Evolutionary conservation across 495 filamentous ascomycete genomes (phyloP), one percentile per base, ranked within the genome.

Genomic region (Hapsidospora chrysogenum): DNA sequence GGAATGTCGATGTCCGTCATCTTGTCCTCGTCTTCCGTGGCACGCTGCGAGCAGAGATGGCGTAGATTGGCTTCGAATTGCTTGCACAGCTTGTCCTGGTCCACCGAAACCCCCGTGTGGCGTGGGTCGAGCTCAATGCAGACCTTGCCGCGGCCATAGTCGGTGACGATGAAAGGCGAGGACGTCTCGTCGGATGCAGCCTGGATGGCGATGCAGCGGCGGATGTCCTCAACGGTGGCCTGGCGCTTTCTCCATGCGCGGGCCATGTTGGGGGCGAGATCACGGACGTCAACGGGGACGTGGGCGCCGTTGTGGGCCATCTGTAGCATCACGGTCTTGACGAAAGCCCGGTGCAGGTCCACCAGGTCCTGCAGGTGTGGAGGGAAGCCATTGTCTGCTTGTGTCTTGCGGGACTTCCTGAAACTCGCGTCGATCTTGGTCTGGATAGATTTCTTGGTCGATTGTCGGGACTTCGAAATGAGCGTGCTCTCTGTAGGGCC

Each of bases 261-360:
- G 4, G 68, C 61, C 29, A 78, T 55, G 37, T 63, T 59, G 3
- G 66, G 62, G 25, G 57, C 64, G 5, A 82, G 52, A 2, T 46
- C 50, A n/a, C 60, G 59, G 19, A 80, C 43, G 46, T 80, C 72
- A 25, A 63, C 63, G 8, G 77, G 72, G 0, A 67, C 63, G 25
- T 61, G 47, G 7, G 60, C 56, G 44, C 76, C 74, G 56, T 79
- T 70, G 55, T 84, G 78, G 0, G 72, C 73, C 38, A 64, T 64
- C 38, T 76, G 66, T 34, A 77, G 48, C 14, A 60, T 66, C 14
- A 76, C 51, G 14, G 72, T 63, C 31, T 64, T 66, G 37, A 76
- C 60, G 37, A 78, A 70, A 32, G 70, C 56, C 19, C 61, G 50
- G 43, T 76, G 63, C 4, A 78, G 53, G 33, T 63, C 51, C 35